phyloP scores from a whole-genome alignment of 352 stramenopile genomes.

The Thraustotheca clavata region DNA sequence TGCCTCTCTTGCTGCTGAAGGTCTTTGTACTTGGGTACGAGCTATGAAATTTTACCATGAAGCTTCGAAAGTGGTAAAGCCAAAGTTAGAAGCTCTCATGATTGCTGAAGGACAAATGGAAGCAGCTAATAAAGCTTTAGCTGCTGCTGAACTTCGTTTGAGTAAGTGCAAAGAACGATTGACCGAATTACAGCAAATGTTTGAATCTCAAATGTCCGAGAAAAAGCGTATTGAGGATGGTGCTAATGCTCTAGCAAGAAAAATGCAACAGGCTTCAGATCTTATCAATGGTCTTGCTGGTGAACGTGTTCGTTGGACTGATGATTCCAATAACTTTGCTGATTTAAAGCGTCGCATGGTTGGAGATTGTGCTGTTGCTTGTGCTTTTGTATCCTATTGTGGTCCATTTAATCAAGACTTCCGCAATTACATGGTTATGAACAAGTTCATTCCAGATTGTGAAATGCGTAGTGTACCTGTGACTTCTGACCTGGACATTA shows the following conservation, averaged over 20 bases:
- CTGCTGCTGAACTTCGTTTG: slow-evolving; percentile 87
- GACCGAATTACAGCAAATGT: slow-evolving; percentile 92
- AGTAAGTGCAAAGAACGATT: slow-evolving; percentile 93
- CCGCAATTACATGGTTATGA: slow-evolving; percentile 93
- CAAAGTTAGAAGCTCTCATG: slow-evolving; percentile 95
- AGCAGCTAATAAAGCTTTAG: slow-evolving; percentile 93
- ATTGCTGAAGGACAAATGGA: slow-evolving; percentile 97
- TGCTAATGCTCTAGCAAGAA: slow-evolving; percentile 90
- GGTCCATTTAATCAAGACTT: slow-evolving; percentile 98
- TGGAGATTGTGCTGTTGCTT: slow-evolving; percentile 95
- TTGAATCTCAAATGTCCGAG: slow-evolving; percentile 96
- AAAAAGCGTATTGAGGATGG: slow-evolving; percentile 96
- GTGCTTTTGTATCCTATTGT: slow-evolving; percentile 97
- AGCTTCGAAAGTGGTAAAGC: slow-evolving; percentile 97
- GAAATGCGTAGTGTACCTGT: slow-evolving; percentile 87
- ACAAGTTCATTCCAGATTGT: slow-evolving; percentile 94
- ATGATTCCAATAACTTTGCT: slow-evolving; percentile 97
- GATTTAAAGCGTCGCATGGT: slow-evolving; percentile 94
- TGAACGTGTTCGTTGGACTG: slow-evolving; percentile 94
- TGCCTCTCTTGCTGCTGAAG: slow-evolving; percentile 92
- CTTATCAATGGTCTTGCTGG: slow-evolving; percentile 95
- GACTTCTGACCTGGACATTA: slow-evolving; percentile 93
- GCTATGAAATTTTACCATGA: slow-evolving; percentile 99
- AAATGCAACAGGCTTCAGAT: slow-evolving; percentile 96
- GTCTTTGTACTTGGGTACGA: slow-evolving; percentile 95